Percentiles rank a stretch among this genome's conserved stretches.
Conservation (phyloP, 1,284 basidiomycete species). For the Ceratobasidium sp. region DNA sequence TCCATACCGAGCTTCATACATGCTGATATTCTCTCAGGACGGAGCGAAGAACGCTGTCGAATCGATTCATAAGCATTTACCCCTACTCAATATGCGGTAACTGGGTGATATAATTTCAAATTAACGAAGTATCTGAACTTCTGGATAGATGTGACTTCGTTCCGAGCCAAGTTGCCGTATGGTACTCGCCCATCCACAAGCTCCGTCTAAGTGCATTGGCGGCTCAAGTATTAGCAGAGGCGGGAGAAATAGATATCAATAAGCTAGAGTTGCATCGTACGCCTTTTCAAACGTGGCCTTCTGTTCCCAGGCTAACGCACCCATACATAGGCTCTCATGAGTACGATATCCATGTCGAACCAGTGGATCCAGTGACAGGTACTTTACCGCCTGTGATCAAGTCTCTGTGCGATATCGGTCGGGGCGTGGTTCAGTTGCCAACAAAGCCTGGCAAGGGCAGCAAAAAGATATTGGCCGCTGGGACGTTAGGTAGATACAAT, state of each 20-base stretch:
- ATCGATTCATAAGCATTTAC: slow-evolving; percentile 66
- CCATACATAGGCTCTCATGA: slow-evolving; percentile 57
- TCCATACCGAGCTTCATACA: not conserved
- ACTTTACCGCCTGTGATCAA: not conserved
- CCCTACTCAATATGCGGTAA: slow-evolving; percentile 64
- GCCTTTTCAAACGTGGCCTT: slow-evolving; percentile 34
- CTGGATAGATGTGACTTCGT: slow-evolving; percentile 60
- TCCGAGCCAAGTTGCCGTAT: slow-evolving; percentile 57
- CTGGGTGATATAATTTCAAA: not conserved
- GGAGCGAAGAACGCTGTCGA: slow-evolving; percentile 59
- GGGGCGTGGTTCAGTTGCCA: slow-evolving; percentile 9
- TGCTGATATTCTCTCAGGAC: slow-evolving; percentile 48
- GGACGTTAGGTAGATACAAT: slow-evolving; percentile 48
- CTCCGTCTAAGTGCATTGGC: slow-evolving; percentile 61
- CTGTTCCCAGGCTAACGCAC: not conserved
- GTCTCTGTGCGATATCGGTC: not conserved
- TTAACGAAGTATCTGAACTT: not conserved
- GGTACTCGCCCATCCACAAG: slow-evolving; percentile 63
- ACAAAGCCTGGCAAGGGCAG: slow-evolving; percentile 54
- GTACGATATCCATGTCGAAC: slow-evolving; percentile 54
- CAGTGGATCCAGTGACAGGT: slow-evolving; percentile 55
- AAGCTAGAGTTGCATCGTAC: slow-evolving; percentile 58
- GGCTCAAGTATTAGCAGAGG: slow-evolving; percentile 58
- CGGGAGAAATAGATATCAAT: slow-evolving; percentile 53
- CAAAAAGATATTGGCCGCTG: slow-evolving; percentile 55